Percentiles rank a stretch among this genome's conserved stretches.
phyloP scores from a whole-genome alignment of 2,329 filamentous ascomycete species.

The Periconia macrospinosa region DNA sequence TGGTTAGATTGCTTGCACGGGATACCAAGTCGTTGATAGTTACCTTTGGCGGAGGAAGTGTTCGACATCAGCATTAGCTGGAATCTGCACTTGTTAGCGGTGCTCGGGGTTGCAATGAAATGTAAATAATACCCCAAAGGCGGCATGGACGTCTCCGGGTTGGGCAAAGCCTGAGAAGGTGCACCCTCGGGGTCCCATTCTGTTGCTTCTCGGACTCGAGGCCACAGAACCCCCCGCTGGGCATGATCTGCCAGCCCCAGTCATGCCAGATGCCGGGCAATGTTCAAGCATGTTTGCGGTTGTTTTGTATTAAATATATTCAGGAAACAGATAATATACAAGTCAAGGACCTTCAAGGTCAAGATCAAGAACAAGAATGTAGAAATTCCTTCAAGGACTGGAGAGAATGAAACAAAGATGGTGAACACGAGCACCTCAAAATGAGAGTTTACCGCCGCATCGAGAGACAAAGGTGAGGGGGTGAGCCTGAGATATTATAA shows the following conservation, averaged over 20 bases:
- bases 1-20: background rate
- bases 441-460: no score
- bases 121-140: constrained; percentile 18
- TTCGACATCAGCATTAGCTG: constrained; percentile 18
- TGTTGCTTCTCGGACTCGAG: constrained; percentile 15
- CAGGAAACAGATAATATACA: constrained; percentile 8
- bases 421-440: no score
- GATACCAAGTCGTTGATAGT: background rate
- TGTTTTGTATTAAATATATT: constrained; percentile 6
- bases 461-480: background rate
- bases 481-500: background rate
- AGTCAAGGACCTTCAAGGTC: constrained; percentile 15
- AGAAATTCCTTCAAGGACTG: constrained; percentile 10
- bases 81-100: constrained; percentile 14
- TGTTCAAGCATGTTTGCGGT: constrained; percentile 17
- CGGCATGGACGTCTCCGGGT: constrained; percentile 25
- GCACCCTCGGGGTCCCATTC: constrained; percentile 24
- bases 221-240: constrained; percentile 12
- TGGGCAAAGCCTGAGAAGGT: constrained; percentile 27
- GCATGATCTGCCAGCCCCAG: constrained; percentile 14
- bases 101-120: background rate
- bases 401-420: background rate
- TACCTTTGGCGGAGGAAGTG: constrained; percentile 28
- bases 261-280: constrained; percentile 22
- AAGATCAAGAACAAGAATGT: constrained; percentile 11